These are phyloP conservation scores for Acanthamoeba triangularis DNA, from an alignment of 208 protist genomes.

Conservation along the genomic window DNA sequence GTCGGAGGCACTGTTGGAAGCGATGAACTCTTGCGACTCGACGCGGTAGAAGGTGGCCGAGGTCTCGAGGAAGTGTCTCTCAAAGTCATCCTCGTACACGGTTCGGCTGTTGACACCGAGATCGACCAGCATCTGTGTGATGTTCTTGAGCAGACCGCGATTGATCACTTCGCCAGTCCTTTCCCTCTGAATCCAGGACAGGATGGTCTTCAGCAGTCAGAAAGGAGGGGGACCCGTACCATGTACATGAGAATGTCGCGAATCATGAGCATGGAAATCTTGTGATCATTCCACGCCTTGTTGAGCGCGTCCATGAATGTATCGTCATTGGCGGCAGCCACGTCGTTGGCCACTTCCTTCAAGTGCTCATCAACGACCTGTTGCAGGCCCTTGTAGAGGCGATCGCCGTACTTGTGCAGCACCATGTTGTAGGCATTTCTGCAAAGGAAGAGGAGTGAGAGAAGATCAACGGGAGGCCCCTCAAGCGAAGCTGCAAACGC, in stretches of 20 bases:
- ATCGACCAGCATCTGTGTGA: conserved; percentile 88
- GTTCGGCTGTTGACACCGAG: conserved; percentile 81
- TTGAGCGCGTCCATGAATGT: conserved; percentile 87
- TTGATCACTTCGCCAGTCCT: conserved; percentile 88
- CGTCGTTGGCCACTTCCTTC: conserved; percentile 70
- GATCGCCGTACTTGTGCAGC: conserved; percentile 91
- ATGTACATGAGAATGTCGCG: conserved; percentile 94
- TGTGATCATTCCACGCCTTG: conserved; percentile 89
- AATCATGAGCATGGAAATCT: conserved; percentile 91
- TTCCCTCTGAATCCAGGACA: conserved; percentile 87
- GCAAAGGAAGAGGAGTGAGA: not conserved
- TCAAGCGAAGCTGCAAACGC: no score
- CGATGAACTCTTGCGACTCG: conserved; percentile 87
- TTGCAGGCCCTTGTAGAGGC: conserved; percentile 88
- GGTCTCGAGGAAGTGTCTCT: conserved; percentile 87
- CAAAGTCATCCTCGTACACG: conserved; percentile 91
- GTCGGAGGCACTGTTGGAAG: conserved; percentile 85
- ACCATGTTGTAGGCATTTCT: conserved; percentile 92
- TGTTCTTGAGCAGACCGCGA: conserved; percentile 84
- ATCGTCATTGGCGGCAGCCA: conserved; percentile 83
- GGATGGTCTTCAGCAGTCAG: conserved; percentile 82
- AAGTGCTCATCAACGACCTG: conserved; percentile 86
- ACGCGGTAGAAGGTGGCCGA: conserved; percentile 87
- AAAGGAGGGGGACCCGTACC: conserved; percentile 79
- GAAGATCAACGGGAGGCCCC: not conserved